A percentile compares a stretch with the other conserved stretches of the same genome.
These are phyloP conservation scores for Mangifera indica DNA, from an alignment of 345 rosid genomes.

Conservation along the genomic window DNA sequence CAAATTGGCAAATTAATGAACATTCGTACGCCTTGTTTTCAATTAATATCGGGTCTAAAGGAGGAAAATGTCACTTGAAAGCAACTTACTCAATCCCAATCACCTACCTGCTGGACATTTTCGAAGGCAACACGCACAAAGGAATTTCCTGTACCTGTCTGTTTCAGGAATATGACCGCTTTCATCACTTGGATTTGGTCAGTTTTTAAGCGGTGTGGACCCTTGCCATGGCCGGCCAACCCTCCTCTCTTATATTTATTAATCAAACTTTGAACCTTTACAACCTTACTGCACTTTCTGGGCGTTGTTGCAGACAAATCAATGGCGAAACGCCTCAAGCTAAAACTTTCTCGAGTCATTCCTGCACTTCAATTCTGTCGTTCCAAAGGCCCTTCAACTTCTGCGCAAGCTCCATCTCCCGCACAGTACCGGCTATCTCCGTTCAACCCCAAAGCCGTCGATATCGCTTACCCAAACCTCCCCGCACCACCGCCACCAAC, in stretches of 20 bases:
- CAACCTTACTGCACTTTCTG: no score
- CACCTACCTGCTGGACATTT: not conserved
- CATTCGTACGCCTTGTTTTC: no score
- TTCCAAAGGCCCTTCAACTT: constrained; percentile 20
- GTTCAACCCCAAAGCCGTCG: constrained; percentile 21
- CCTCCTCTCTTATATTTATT: constrained; percentile 9
- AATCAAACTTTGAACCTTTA: not conserved
- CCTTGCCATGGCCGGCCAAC: constrained; percentile 32
- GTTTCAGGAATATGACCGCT: not conserved
- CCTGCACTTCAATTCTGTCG: constrained; percentile 49
- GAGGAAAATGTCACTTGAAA: not conserved
- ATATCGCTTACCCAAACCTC: constrained; percentile 26
- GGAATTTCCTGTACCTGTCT: constrained; percentile 25
- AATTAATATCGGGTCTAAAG: no score
- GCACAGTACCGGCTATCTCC: constrained; percentile 26
- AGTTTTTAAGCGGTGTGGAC: not conserved
- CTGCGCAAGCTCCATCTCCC: constrained; percentile 19
- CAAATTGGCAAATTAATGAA: no score
- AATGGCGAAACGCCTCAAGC: constrained; percentile 45
- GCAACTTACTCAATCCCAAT: not conserved
- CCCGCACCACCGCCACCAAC: constrained; percentile 43
- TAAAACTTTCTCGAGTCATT: constrained; percentile 35
- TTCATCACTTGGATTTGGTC: constrained; percentile 32
- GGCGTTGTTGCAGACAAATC: not conserved
- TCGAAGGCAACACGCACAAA: constrained; percentile 13